Base-by-base conservation (phyloP, 305 asterid species). In the Fraxinus albicans region DNA sequence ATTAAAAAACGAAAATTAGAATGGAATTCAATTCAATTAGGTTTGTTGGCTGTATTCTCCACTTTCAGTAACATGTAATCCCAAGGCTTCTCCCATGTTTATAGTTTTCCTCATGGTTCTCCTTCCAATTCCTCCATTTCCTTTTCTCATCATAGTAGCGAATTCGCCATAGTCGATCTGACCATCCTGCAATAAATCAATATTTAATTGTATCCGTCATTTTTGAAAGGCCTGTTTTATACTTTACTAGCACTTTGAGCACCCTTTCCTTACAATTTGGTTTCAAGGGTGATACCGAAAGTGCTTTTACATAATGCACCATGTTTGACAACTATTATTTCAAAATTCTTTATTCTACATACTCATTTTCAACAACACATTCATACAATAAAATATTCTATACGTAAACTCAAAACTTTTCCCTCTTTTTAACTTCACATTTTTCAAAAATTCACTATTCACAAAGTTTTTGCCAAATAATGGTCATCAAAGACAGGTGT, bases 131-230 rank as follows among this genome's bases (percentile, higher is more conserved):
- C 89, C 92, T 34, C 89, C 93, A 34, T 90, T 90, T 19, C 93
- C 93, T 78, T 89, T 89, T 82, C 93, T 86, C 93, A 90, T 90
- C 93, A 90, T 89, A 8, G 93, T 91, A 0, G 93, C 89, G 33
- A 90, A 90, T 77, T 90, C 93, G 47, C 87, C 90, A 3, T 90
- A 90, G 27, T 90, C 93, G 35, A 90, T 90, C 86, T 90, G 93
- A 6, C 93, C 92, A 70, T 90, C 93, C 93, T 90, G 90, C 85
- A 84, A 38, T 4, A 50, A 50, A 74, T 34, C 50, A 70, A 13
- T 4, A 17, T 53, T 50, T 3, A 50, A 50, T 15, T 50, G 60
- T 50, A 50, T 13, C 21, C 60, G 15, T 50, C 60, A 7, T 50
- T 53, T 17, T n/a, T 53, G 23, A 4, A 47, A 17, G 2, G 63